A percentile compares a stretch with the other conserved stretches of the same genome.
These are phyloP conservation scores for Podaxis sp. DNA, from an alignment of 768 basidiomycete species.

Conservation along the genomic window DNA sequence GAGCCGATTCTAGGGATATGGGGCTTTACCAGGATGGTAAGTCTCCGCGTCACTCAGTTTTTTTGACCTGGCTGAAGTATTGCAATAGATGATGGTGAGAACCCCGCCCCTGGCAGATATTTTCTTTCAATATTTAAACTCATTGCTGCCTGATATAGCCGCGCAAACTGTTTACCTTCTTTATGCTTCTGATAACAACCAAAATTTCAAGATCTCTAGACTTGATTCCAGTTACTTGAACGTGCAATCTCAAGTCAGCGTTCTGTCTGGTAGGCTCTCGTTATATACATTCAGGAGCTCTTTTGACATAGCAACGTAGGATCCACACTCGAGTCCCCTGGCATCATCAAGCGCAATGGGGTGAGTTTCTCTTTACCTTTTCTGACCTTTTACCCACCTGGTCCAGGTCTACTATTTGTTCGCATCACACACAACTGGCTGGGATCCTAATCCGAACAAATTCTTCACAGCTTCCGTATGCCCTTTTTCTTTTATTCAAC, in stretches of 20 bases:
- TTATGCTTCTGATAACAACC: conserved; percentile 68
- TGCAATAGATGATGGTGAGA: conserved; percentile 39
- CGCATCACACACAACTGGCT: conserved; percentile 58
- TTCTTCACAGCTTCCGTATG: conserved; percentile 52
- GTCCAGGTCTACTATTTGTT: conserved; percentile 54
- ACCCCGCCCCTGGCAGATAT: background rate
- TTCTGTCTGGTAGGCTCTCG: conserved; percentile 38
- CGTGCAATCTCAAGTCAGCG: conserved; percentile 46
- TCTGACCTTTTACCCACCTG: background rate
- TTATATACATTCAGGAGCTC: background rate
- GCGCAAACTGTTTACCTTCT: conserved; percentile 55
- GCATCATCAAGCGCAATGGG: conserved; percentile 57
- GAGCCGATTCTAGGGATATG: conserved; percentile 61
- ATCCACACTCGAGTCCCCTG: conserved; percentile 60
- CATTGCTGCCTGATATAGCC: conserved; percentile 23
- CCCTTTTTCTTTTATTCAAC: background rate
- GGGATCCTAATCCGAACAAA: conserved; percentile 65
- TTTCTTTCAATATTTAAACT: background rate
- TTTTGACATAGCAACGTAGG: conserved; percentile 29
- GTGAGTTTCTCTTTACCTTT: conserved; percentile 26
- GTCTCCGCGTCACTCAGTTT: conserved; percentile 4
- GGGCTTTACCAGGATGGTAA: conserved; percentile 56
- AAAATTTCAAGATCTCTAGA: conserved; percentile 64
- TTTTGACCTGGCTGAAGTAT: conserved; percentile 7
- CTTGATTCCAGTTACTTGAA: conserved; percentile 61